Evolutionary conservation across 2,329 filamentous ascomycete species (phyloP).

Genomic region (Epicoccum sorghinum): DNA sequence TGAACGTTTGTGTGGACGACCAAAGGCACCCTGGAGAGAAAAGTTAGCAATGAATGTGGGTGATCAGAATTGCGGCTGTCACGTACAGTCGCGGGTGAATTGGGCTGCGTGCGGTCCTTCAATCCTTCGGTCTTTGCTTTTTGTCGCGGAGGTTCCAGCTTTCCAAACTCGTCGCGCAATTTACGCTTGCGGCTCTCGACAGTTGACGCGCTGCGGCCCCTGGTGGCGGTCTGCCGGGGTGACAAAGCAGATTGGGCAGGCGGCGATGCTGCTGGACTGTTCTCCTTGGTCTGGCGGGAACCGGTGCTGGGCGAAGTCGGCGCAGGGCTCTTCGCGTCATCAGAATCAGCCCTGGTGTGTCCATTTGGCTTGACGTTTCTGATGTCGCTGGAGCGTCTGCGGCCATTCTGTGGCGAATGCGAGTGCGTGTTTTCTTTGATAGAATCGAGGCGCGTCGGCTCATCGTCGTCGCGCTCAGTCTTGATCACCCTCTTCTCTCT

Average conservation of each 20-base stretch:
- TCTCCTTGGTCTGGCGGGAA: constrained; percentile 44
- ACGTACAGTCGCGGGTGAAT: constrained; percentile 39
- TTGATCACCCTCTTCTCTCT: constrained; percentile 50
- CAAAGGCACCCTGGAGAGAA: constrained; percentile 30
- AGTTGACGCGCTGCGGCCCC: constrained; percentile 47
- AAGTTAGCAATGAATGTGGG: background rate
- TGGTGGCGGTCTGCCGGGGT: constrained; percentile 32
- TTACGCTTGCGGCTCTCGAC: constrained; percentile 50
- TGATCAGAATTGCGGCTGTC: background rate
- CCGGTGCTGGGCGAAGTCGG: constrained; percentile 45
- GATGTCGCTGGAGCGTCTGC: constrained; percentile 29
- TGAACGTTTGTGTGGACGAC: constrained; percentile 47
- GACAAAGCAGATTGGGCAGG: constrained; percentile 34
- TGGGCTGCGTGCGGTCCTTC: constrained; percentile 41
- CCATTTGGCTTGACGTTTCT: constrained; percentile 37
- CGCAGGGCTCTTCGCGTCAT: constrained; percentile 41
- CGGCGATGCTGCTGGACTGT: constrained; percentile 40
- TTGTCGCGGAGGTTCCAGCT: constrained; percentile 49
- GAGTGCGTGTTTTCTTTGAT: constrained; percentile 37
- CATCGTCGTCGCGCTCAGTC: constrained; percentile 44
- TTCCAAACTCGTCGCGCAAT: constrained; percentile 42
- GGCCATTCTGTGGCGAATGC: constrained; percentile 38
- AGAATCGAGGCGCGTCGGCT: constrained; percentile 28
- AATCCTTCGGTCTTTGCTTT: constrained; percentile 46
- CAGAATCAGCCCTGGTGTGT: constrained; percentile 32